Percentiles rank a stretch among this genome's conserved stretches.
Evolutionary conservation across 257 asterid species (phyloP).

Genomic region (Fraxinus cuspidata): DNA sequence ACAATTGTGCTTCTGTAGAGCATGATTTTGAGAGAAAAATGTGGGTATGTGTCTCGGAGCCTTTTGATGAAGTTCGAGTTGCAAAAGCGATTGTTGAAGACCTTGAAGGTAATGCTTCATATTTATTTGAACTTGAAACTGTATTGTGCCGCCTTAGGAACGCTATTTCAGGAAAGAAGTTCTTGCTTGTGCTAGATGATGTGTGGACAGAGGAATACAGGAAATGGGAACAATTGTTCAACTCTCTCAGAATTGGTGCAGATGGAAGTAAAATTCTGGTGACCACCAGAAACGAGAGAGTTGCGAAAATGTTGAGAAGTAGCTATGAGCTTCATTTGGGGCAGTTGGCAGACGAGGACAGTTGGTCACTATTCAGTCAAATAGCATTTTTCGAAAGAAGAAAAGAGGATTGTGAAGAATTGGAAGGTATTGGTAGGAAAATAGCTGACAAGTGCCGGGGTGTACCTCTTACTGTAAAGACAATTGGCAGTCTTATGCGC

Average conservation of each 20-base stretch:
- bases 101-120: conserved; percentile 39
- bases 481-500: conserved; percentile 41
- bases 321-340: conserved; percentile 34
- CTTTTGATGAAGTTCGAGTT: conserved; percentile 46
- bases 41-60: conserved; percentile 63
- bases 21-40: conserved; percentile 31
- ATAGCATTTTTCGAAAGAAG: conserved; percentile 36
- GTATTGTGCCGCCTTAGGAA: conserved; percentile 29
- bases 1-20: conserved; percentile 25
- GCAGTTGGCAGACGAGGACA: conserved; percentile 25
- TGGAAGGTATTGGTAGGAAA: conserved; percentile 39
- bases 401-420: conserved; percentile 18
- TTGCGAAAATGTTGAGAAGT: conserved; percentile 47
- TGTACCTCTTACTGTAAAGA: conserved; percentile 46
- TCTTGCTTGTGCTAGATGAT: conserved; percentile 50
- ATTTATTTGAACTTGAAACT: conserved; percentile 41
- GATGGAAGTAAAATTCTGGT: conserved; percentile 49
- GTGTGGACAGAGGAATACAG: conserved; percentile 48
- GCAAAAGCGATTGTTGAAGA: conserved; percentile 54
- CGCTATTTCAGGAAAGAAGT: conserved; percentile 35
- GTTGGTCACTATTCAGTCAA: conserved; percentile 47
- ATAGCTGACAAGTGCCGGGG: conserved; percentile 47
- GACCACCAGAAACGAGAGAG: conserved; percentile 44
- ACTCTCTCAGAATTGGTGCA: conserved; percentile 39
- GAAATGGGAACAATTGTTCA: conserved; percentile 52